phyloP scores from a whole-genome alignment of 306 rosid species.

The Lotus japonicus region DNA sequence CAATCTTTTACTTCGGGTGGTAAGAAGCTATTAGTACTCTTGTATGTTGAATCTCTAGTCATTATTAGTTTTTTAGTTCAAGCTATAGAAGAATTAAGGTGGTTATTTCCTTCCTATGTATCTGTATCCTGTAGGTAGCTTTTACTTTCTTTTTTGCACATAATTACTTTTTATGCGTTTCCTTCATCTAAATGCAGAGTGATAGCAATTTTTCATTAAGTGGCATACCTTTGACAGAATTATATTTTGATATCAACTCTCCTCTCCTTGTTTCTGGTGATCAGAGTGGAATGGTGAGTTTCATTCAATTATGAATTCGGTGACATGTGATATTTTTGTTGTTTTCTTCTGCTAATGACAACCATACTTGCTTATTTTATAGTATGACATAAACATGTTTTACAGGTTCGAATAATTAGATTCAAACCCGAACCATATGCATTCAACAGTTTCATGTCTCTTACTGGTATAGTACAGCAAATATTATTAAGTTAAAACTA shows the following conservation, averaged over 20 bases:
- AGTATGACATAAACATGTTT: not conserved
- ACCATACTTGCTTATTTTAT: not conserved
- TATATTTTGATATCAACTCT: slow-evolving; percentile 45
- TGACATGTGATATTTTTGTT: not conserved
- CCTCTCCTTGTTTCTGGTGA: slow-evolving; percentile 81
- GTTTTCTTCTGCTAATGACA: not conserved
- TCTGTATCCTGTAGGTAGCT: not conserved
- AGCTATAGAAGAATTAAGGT: no score
- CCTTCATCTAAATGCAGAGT: slow-evolving; percentile 46
- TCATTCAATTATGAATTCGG: not conserved
- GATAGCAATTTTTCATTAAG: slow-evolving; percentile 70
- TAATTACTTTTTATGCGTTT: slow-evolving; percentile 1
- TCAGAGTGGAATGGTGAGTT: slow-evolving; percentile 73
- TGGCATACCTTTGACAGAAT: slow-evolving; percentile 66
- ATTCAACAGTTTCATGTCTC: slow-evolving; percentile 55
- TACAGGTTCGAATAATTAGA: slow-evolving; percentile 71
- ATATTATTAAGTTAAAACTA: not conserved
- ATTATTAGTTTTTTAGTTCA: no score
- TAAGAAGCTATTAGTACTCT: no score
- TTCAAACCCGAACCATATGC: slow-evolving; percentile 79
- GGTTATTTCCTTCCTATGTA: not conserved
- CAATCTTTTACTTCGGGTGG: no score
- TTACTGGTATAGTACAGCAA: slow-evolving; percentile 50
- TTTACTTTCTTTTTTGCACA: not conserved
- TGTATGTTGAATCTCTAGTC: no score